These are phyloP conservation scores for Juglanconis sp. DNA, from an alignment of 2,329 filamentous ascomycete species.

Conservation along the genomic window DNA sequence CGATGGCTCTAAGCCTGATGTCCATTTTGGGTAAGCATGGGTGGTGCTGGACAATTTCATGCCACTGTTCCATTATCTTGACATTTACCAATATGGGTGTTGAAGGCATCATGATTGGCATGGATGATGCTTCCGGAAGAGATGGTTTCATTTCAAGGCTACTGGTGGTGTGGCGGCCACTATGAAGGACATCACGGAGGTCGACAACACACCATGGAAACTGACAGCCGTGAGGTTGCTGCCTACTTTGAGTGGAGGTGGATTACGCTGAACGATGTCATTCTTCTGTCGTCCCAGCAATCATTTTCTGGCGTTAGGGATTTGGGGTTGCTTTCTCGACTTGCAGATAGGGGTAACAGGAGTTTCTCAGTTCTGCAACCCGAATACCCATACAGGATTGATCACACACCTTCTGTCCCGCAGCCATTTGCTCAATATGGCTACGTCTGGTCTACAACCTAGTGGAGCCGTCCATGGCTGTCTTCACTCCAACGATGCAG, in stretches of 20 bases:
- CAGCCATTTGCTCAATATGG: neutral
- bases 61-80: too few species aligned
- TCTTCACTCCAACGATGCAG: neutral
- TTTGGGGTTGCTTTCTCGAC: neutral
- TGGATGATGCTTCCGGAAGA: too few species aligned
- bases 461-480: neutral
- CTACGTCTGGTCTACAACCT: neutral
- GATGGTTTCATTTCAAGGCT: too few species aligned
- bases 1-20: neutral
- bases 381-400: neutral
- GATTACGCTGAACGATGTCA: neutral
- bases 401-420: neutral
- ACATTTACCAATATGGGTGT: too few species aligned
- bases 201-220: neutral
- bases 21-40: neutral
- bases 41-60: neutral
- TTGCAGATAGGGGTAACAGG: neutral
- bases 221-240: neutral
- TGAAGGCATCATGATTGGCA: too few species aligned
- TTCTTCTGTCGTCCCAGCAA: neutral
- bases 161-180: too few species aligned
- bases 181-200: too few species aligned
- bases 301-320: neutral
- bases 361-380: neutral
- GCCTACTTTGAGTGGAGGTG: neutral